Percentiles rank a stretch among this genome's conserved stretches.
Evolutionary conservation across 2,329 filamentous ascomycete species (phyloP).

Genomic region (Colletotrichum gloeosporioides): DNA sequence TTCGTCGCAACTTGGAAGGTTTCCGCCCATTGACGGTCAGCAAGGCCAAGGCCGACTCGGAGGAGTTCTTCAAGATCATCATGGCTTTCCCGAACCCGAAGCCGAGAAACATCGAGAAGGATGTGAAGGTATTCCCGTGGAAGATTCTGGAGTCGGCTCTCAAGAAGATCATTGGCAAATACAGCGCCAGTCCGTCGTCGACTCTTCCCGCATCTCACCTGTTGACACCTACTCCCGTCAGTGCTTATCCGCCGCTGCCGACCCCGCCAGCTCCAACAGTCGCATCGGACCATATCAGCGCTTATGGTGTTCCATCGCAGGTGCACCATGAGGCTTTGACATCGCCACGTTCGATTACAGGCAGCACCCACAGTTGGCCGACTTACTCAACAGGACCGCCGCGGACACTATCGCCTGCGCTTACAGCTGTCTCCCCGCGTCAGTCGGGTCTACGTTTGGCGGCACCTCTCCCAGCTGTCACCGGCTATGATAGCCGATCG

Average conservation of each 20-base stretch:
- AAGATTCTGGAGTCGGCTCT: conserved; percentile 84
- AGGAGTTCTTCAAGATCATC: conserved; percentile 98
- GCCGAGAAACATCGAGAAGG: conserved; percentile 97
- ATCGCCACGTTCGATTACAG: conserved; percentile 58
- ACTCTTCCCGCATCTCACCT: conserved; percentile 43
- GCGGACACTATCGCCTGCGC: conserved; percentile 50
- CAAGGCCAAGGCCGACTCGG: conserved; percentile 89
- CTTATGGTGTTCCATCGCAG: conserved; percentile 44
- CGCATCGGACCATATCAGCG: conserved; percentile 38
- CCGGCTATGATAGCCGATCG: conserved; percentile 43
- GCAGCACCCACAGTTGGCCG: conserved; percentile 53
- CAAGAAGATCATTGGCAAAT: conserved; percentile 99
- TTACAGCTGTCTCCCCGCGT: conserved; percentile 42
- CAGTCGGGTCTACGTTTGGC: conserved; percentile 19
- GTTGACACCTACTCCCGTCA: conserved; percentile 42
- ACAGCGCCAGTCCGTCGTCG: conserved; percentile 60
- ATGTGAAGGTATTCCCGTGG: conserved; percentile 99
- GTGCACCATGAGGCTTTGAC: conserved; percentile 54
- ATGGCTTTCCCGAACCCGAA: conserved; percentile 97
- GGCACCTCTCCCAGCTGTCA: conserved; percentile 40
- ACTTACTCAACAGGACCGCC: conserved; percentile 44
- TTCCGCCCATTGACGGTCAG: conserved; percentile 93
- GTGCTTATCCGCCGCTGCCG: conserved; percentile 49
- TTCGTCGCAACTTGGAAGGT: conserved; percentile 92
- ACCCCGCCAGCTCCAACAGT: conserved; percentile 47